Conservation (phyloP, 164 flowering plant species). For the Amborella trichopoda region DNA sequence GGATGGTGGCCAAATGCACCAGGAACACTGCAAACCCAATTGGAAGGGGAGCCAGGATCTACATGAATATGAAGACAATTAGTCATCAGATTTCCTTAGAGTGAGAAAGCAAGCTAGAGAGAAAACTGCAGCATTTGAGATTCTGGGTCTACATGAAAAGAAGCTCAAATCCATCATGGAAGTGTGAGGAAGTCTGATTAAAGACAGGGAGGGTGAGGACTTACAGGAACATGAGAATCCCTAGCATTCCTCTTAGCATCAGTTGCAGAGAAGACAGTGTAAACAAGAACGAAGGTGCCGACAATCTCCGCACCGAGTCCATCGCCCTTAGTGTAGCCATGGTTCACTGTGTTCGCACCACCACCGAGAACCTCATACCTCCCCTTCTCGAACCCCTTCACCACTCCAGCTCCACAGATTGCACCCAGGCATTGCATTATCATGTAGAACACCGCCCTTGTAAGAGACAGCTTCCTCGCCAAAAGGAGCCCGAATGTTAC, state of each 20-base stretch:
- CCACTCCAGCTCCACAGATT: constrained; percentile 51
- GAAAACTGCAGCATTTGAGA: neutral
- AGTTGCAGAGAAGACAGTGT: constrained; percentile 60
- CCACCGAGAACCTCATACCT: constrained; percentile 26
- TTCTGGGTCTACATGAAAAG: neutral
- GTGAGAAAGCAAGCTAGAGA: neutral
- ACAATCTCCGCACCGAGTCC: constrained; percentile 56
- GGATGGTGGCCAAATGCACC: constrained; percentile 70
- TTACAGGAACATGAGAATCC: constrained; percentile 67
- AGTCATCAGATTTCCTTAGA: neutral
- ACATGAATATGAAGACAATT: constrained; percentile 3
- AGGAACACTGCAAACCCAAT: constrained; percentile 64
- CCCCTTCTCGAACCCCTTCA: constrained; percentile 33
- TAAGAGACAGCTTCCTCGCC: constrained; percentile 51
- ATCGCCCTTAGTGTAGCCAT: constrained; percentile 43
- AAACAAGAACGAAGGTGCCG: constrained; percentile 53
- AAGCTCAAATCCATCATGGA: neutral
- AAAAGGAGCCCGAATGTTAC: constrained; percentile 54
- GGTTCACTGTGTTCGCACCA: constrained; percentile 36
- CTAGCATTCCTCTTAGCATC: constrained; percentile 64
- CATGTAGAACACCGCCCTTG: constrained; percentile 46
- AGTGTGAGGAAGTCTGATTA: neutral
- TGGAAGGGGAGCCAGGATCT: constrained; percentile 57
- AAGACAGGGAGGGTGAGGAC: constrained; percentile 5
- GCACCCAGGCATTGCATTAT: constrained; percentile 58